phyloP scores from a whole-genome alignment of 305 asterid species.

The Solanum hybrid region DNA sequence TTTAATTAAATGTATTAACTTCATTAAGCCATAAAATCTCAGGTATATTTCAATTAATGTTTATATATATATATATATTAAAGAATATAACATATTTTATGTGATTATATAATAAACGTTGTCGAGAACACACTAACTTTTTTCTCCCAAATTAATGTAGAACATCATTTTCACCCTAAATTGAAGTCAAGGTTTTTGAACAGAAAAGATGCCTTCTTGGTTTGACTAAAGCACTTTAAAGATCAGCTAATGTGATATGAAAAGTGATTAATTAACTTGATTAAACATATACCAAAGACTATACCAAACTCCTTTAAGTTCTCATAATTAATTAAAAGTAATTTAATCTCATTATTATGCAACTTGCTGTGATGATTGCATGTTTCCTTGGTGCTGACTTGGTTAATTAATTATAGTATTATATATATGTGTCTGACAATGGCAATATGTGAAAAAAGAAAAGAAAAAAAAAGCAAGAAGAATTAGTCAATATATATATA shows the following conservation, averaged over 20 bases:
- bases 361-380: neutral
- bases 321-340: neutral
- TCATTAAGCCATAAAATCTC: neutral
- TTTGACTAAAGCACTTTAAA: neutral
- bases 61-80: too few relatives aligned
- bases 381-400: neutral
- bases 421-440: neutral
- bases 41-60: fast-evolving
- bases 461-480: neutral
- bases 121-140: neutral
- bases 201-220: neutral
- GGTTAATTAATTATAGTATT: neutral
- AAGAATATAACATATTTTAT: too few relatives aligned
- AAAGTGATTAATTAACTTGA: neutral
- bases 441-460: neutral
- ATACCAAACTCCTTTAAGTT: neutral
- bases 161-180: neutral
- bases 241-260: neutral
- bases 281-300: neutral
- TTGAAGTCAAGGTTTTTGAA: neutral
- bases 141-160: neutral
- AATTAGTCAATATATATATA: neutral
- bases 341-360: neutral
- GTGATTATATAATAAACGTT: neutral
- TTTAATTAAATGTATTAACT: neutral